These are phyloP conservation scores for Hirschfeldia incana DNA, from an alignment of 345 rosid genomes.

Conservation along the genomic window DNA sequence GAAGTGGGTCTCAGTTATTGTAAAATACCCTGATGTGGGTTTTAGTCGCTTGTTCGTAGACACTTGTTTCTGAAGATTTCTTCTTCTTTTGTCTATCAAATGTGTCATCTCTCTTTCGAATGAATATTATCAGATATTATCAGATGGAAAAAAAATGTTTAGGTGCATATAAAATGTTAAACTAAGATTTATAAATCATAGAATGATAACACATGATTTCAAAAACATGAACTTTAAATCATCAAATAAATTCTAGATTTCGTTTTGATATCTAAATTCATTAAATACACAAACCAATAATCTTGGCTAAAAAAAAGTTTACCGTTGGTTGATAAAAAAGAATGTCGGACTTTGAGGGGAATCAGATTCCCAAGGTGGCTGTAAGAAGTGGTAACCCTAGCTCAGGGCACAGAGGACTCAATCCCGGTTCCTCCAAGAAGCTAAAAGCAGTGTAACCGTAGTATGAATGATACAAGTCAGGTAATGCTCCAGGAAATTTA, in stretches of 20 bases:
- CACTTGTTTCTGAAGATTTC: no score
- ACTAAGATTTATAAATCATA: neutral
- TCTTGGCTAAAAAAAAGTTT: slow-evolving; percentile 8
- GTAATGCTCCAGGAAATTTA: slow-evolving; percentile 63
- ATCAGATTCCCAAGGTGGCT: slow-evolving; percentile 44
- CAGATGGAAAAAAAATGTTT: neutral
- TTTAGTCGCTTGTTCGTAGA: no score
- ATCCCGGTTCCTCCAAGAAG: slow-evolving; percentile 74
- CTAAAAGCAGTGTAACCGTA: slow-evolving; percentile 84
- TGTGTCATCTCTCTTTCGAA: no score
- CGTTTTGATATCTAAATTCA: neutral
- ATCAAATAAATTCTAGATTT: neutral
- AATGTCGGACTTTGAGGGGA: slow-evolving; percentile 1
- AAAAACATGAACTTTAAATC: neutral
- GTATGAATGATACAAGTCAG: slow-evolving; percentile 83
- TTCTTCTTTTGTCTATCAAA: no score
- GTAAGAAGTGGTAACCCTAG: slow-evolving; percentile 64
- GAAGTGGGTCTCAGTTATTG: no score
- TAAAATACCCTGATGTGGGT: no score
- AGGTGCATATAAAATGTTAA: neutral
- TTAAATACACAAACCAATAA: neutral
- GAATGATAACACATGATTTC: neutral
- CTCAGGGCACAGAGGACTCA: slow-evolving; percentile 61
- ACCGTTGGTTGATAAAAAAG: slow-evolving; percentile 12
- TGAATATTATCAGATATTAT: no score